Base-by-base conservation (phyloP, 345 rosid genomes). In the Litchi chinensis region DNA sequence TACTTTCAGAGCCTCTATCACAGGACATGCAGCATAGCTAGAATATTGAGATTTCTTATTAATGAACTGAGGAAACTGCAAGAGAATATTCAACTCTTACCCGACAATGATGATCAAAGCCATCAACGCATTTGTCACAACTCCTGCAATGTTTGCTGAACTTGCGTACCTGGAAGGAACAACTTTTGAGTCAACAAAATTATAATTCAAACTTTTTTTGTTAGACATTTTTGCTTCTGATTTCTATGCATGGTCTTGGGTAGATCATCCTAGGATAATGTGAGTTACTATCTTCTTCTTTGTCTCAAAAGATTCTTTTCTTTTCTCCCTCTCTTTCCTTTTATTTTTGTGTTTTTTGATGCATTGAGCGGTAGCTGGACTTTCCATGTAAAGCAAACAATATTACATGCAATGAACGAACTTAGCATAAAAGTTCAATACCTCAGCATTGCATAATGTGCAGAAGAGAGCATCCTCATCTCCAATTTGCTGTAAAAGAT, bases 71-170 rank as follows among this genome's bases (percentile, higher is more conserved):
- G 57, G 37, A 46, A 37, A 44, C 39, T 1, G 76, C 39, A 40
- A 39, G 76, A 26, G 10, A 73, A 40, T 41, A 32, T n/a, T 57
- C 37, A 71, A 63, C 71, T 78, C 94, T 86, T 83, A 95, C 98
- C 82, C 96, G 92, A 76, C 99, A 95, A 84, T 95, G 98, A 82
- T 95, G 99, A 86, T 95, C 99, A 88, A 95, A 93, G 82, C 96
- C 97, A 87, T 93, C 98, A 63, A 95, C 93, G 67, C 99, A 95
- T 79, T 95, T 95, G 85, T 89, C 91, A 76, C 99, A 95, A 78
- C 95, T 93, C 87, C 99, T 84, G 85, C 99, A 95, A 83, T 95
- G 98, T 87, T 93, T 95, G 92, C 99, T 95, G 77, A 92, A 91
- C 83, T 91, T 91, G 43, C 91, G 88, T 67, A 95, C 99, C 99